A percentile compares a stretch with the other conserved stretches of the same genome.
These are phyloP conservation scores for Ephemerocybe angulata DNA, from an alignment of 768 basidiomycete genomes.

Conservation along the genomic window DNA sequence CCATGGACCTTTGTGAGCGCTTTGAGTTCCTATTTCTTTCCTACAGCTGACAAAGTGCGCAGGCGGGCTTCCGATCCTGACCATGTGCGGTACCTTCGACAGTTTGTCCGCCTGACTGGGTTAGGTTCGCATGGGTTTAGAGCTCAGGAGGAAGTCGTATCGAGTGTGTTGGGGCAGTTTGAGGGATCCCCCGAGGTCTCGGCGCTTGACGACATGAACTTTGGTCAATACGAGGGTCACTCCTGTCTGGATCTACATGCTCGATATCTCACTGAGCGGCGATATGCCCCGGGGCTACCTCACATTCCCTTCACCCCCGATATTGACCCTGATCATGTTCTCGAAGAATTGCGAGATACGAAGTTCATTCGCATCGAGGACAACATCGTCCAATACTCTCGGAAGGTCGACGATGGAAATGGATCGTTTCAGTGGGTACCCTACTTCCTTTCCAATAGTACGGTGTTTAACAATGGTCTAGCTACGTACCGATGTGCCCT, in stretches of 20 bases:
- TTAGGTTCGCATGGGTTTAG: background rate
- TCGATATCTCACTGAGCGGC: background rate
- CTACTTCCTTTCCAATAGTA: too few species aligned
- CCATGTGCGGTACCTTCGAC: background rate
- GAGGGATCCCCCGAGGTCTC: background rate
- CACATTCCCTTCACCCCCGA: background rate
- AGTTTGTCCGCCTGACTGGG: background rate
- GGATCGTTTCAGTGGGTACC: too few species aligned
- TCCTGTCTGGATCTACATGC: background rate
- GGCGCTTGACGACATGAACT: background rate
- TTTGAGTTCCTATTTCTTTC: background rate
- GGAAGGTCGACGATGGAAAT: too few species aligned
- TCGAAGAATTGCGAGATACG: background rate
- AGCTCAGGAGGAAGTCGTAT: background rate
- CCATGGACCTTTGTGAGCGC: background rate
- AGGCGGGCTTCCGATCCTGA: background rate
- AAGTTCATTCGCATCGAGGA: slow-evolving; percentile 1
- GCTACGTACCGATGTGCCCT: too few species aligned
- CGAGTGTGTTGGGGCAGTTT: background rate
- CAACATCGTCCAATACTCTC: background rate
- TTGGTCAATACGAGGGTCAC: background rate
- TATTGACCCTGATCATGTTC: background rate
- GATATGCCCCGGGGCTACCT: background rate
- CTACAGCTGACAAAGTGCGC: background rate
- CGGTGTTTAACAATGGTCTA: too few species aligned